Evolutionary conservation across 192 early-diverging fungal genomes (phyloP).

Genomic region (Entomortierella chlamydospora): DNA sequence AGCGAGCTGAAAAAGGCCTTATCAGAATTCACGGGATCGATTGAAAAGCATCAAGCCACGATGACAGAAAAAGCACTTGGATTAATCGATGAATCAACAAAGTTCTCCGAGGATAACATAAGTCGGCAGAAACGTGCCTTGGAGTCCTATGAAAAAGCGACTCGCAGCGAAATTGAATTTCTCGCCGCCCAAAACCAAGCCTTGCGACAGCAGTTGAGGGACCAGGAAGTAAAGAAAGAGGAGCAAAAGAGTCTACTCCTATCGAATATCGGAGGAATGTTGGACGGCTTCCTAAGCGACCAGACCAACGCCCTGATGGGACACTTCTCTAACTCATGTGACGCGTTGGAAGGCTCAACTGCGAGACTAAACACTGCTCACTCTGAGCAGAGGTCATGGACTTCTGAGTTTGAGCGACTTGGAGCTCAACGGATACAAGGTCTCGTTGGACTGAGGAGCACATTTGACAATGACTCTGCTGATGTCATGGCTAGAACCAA

Average conservation of each 20-base stretch:
- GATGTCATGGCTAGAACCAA: slow-evolving; percentile 2
- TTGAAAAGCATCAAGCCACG: slow-evolving; percentile 18
- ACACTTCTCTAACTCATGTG: slow-evolving; percentile 14
- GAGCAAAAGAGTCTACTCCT: slow-evolving; percentile 17
- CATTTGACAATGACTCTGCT: slow-evolving; percentile 2
- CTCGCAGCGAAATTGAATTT: slow-evolving; percentile 23
- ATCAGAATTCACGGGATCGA: slow-evolving; percentile 1
- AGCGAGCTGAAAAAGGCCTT: slow-evolving; percentile 19
- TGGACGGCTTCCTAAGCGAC: slow-evolving; percentile 25
- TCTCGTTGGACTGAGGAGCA: slow-evolving; percentile 5
- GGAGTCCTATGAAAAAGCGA: slow-evolving; percentile 19
- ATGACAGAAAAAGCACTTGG: slow-evolving; percentile 1
- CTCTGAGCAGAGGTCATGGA: slow-evolving; percentile 25
- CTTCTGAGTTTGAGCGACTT: slow-evolving; percentile 2
- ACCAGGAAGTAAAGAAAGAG: slow-evolving; percentile 11
- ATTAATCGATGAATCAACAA: slow-evolving; percentile 24
- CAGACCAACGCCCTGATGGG: slow-evolving; percentile 30
- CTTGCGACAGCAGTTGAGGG: slow-evolving; percentile 20
- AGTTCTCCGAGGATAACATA: slow-evolving; percentile 22
- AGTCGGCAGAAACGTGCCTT: slow-evolving; percentile 16
- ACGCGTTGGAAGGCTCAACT: slow-evolving; percentile 12
- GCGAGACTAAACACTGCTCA: slow-evolving; percentile 9
- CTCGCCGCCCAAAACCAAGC: slow-evolving; percentile 27
- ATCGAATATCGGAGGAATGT: slow-evolving; percentile 22
- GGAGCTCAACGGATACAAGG: slow-evolving; percentile 11